Base-by-base conservation (phyloP, 2,329 filamentous ascomycete species). In the Grosmannia clavigera region DNA sequence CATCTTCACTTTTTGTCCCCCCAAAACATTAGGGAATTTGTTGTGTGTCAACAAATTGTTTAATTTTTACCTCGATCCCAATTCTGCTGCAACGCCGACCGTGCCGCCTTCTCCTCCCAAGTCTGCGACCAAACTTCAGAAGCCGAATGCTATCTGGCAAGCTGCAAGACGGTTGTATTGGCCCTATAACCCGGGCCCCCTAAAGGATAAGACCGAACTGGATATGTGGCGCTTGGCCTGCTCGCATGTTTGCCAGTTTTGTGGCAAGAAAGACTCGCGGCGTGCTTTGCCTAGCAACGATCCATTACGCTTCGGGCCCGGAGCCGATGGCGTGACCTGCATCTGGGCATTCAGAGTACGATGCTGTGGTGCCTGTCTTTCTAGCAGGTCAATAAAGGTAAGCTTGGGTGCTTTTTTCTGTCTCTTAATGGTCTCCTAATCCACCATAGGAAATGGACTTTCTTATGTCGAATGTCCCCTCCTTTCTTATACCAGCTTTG, bases 171-270 rank as follows among this genome's bases (percentile, higher is more conserved):
- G 83, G 66, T 72, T 75, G 25, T 85, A 82, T 70, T 81, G 82
- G 74, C 82, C 82, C 31, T 79, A 80, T 65, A 82, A 91, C 75
- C 89, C 89, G 55, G 78, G 78, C 60, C 88, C 88, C 33, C 76
- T 92, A 57, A 74, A 75, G 58, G 79, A 78, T 61, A 81, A 80
- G 68, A 81, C 81, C 51, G 89, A 94, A 71, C 75, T 88, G 64
- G 81, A 86, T 51, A 92, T 92, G 87, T 90, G 89, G 81, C 81
- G 81, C 67, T 74, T 94, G 57, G 77, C 83, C 43, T 84, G 82
- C 70, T 80, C 81, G 55, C 74, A 68, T 35, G 72, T 69, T 59
- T 95, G 90, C 70, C 84, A 92, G 67, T 82, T 85, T 65, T 94
- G 90, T 71, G 74, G 73, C 59, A 81, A 76, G 63, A 66, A 64